Evolutionary conservation across 495 filamentous ascomycete genomes (phyloP).

Genomic region (Wilcoxina mikolae): DNA sequence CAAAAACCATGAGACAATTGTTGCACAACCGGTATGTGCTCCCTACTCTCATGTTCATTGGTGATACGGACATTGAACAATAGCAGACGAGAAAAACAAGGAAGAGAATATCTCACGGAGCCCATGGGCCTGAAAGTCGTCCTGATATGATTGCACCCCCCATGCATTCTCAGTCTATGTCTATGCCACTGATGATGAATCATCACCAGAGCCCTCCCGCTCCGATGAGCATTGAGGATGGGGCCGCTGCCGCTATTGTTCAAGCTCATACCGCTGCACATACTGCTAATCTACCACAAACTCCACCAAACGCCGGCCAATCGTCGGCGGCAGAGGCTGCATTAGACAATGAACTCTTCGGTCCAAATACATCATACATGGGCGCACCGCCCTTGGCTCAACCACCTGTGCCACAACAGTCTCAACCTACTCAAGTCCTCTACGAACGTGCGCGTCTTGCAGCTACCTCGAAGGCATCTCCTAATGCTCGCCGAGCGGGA

Average conservation of each 20-base stretch:
- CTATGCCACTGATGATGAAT: not conserved
- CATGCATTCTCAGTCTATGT: not conserved
- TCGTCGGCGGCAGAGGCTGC: slow-evolving; percentile 11
- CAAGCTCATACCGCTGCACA: slow-evolving; percentile 32
- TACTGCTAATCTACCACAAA: slow-evolving; percentile 9
- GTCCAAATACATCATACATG: slow-evolving; percentile 26
- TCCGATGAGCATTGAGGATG: not conserved
- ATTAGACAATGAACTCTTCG: slow-evolving; percentile 24
- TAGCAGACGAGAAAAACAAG: slow-evolving; percentile 26
- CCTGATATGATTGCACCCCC: slow-evolving; percentile 1
- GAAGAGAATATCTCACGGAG: slow-evolving; percentile 15
- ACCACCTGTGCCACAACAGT: slow-evolving; percentile 46
- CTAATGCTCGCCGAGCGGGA: slow-evolving; percentile 56
- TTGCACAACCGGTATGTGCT: slow-evolving; percentile 37
- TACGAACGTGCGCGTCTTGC: slow-evolving; percentile 73
- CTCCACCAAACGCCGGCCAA: slow-evolving; percentile 10
- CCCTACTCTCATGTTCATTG: not conserved
- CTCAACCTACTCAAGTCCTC: slow-evolving; percentile 58
- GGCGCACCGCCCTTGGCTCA: slow-evolving; percentile 25
- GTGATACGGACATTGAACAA: not conserved
- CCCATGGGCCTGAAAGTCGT: not conserved
- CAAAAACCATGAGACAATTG: slow-evolving; percentile 55
- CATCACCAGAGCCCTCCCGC: not conserved
- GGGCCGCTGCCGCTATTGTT: not conserved
- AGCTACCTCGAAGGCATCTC: slow-evolving; percentile 63